phyloP scores from a whole-genome alignment of 2,329 filamentous ascomycete genomes.

The Aureobasidium sp. region DNA sequence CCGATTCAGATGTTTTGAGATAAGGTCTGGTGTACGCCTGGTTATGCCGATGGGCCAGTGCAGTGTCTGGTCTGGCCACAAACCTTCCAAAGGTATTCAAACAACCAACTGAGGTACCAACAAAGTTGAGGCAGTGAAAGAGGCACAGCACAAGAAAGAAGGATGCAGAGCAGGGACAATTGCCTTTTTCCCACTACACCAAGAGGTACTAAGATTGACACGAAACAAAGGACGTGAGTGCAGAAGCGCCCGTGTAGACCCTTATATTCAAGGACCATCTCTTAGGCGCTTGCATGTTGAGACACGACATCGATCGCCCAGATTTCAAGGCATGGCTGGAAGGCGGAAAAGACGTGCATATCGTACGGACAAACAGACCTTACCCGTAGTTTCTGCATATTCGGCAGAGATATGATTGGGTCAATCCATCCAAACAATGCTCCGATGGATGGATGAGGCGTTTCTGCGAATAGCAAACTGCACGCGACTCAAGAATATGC shows the following conservation, averaged over 20 bases:
- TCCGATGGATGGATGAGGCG: neutral
- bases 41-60: neutral
- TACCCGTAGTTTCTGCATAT: neutral
- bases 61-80: neutral
- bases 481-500: neutral
- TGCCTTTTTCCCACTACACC: neutral
- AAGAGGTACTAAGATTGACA: neutral
- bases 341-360: neutral
- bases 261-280: constrained; percentile 1
- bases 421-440: neutral
- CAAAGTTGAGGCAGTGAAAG: neutral
- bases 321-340: neutral
- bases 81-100: neutral
- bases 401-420: neutral
- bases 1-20: neutral
- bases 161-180: neutral
- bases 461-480: neutral
- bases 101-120: neutral
- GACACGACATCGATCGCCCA: neutral
- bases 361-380: neutral
- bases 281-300: neutral
- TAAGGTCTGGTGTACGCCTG: neutral
- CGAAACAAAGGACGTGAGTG: neutral
- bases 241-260: neutral
- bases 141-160: constrained; percentile 2